Conservation (phyloP, 2,329 filamentous ascomycete genomes). For the Curvularia eragrostidis region DNA sequence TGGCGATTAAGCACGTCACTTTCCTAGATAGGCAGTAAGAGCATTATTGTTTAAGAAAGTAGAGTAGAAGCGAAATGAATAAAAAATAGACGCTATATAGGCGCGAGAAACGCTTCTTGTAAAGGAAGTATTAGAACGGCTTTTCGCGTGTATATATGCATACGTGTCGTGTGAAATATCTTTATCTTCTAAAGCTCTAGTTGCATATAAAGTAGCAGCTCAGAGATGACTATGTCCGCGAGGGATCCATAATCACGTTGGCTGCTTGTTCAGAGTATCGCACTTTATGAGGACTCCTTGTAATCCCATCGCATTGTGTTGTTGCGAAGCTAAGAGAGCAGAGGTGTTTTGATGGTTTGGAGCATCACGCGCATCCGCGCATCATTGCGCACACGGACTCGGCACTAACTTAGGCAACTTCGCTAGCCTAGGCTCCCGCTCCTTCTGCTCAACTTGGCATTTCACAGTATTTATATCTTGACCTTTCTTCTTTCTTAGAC, state of each 20-base stretch:
- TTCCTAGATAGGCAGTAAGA: not conserved
- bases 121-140: not conserved
- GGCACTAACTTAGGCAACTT: too few relatives aligned
- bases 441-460: not conserved
- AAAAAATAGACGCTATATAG: not conserved
- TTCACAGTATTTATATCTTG: not conserved
- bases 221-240: not conserved
- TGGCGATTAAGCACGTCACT: not conserved
- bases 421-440: not conserved
- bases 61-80: not conserved
- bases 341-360: too few relatives aligned
- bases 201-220: not conserved
- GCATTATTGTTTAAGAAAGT: not conserved
- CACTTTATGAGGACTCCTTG: too few relatives aligned
- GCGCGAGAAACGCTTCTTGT: not conserved
- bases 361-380: too few relatives aligned
- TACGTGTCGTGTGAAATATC: not conserved
- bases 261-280: not conserved
- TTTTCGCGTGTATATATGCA: not conserved
- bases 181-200: not conserved
- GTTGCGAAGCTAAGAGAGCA: too few relatives aligned
- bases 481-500: not conserved
- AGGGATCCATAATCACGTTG: not conserved
- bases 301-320: too few relatives aligned
- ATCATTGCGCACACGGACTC: too few relatives aligned